Conservation (phyloP, 805 yeast species). For the Crinitomyces ghanaensis region DNA sequence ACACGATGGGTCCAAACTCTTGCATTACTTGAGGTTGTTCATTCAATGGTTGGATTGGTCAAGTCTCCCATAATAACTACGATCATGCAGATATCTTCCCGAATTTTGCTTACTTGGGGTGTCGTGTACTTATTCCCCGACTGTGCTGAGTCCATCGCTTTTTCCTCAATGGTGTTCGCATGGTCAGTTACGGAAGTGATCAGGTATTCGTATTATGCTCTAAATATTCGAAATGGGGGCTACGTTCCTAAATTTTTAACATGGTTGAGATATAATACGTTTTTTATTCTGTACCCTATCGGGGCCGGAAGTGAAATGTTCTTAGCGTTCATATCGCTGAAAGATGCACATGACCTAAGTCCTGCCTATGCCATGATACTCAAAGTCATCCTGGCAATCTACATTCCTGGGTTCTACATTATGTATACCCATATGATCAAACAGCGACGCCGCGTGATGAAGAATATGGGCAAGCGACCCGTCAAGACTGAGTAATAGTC, state of each 20-base stretch:
- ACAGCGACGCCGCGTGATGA: constrained; percentile 65
- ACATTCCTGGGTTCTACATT: constrained; percentile 79
- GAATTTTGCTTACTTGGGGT: constrained; percentile 75
- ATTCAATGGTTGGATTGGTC: constrained; percentile 69
- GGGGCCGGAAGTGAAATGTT: constrained; percentile 82
- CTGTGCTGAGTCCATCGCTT: constrained; percentile 44
- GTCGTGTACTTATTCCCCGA: constrained; percentile 65
- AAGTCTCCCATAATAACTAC: constrained; percentile 80
- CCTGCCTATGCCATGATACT: constrained; percentile 44
- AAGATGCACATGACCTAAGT: constrained; percentile 42
- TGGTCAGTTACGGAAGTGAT: constrained; percentile 95
- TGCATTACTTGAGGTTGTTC: constrained; percentile 72
- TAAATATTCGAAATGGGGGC: constrained; percentile 41
- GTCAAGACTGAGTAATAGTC: background rate
- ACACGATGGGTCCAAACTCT: constrained; percentile 61
- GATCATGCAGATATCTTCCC: constrained; percentile 73
- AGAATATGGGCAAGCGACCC: constrained; percentile 19
- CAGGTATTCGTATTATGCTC: constrained; percentile 79
- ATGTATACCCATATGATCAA: constrained; percentile 79
- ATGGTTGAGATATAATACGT: constrained; percentile 72
- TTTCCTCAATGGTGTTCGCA: constrained; percentile 55
- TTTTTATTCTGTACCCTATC: constrained; percentile 72
- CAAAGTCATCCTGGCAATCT: constrained; percentile 47
- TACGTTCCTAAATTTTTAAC: constrained; percentile 48
- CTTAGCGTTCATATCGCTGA: constrained; percentile 58